These are phyloP conservation scores for Solanum piurae DNA, from an alignment of 257 asterid species.

Conservation along the genomic window DNA sequence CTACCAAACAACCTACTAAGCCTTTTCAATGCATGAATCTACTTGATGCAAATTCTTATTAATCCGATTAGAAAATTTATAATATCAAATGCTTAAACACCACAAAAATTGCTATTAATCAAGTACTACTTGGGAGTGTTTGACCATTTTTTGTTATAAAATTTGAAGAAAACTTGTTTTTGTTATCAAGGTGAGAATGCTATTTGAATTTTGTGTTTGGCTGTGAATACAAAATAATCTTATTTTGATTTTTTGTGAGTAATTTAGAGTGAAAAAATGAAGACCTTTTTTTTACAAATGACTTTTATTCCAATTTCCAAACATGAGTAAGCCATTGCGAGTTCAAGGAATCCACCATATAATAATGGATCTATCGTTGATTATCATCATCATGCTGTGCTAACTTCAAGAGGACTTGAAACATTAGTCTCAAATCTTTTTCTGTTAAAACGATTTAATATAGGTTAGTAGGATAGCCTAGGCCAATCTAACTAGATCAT, in stretches of 20 bases:
- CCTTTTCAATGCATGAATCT: not conserved
- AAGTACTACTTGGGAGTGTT: not conserved
- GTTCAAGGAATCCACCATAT: not conserved
- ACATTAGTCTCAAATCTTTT: not conserved
- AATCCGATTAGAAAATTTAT: not conserved
- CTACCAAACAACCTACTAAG: not conserved
- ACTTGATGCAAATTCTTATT: not conserved
- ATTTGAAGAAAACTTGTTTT: no score
- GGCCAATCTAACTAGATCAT: not conserved
- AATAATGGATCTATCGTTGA: not conserved
- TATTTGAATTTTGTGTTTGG: not conserved
- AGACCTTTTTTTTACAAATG: no score
- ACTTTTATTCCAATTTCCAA: not conserved
- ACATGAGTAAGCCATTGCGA: not conserved
- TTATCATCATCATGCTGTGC: not conserved
- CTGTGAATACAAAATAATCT: not conserved
- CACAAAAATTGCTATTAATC: not conserved
- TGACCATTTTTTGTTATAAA: no score
- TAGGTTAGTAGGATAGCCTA: not conserved
- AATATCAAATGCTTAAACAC: not conserved
- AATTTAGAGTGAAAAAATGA: not conserved
- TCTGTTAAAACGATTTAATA: not conserved
- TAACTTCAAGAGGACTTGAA: not conserved
- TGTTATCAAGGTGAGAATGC: not conserved
- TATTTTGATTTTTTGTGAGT: not conserved